Evolutionary conservation across 352 stramenopile genomes (phyloP).

Genomic region (Phytophthora fragariae): DNA sequence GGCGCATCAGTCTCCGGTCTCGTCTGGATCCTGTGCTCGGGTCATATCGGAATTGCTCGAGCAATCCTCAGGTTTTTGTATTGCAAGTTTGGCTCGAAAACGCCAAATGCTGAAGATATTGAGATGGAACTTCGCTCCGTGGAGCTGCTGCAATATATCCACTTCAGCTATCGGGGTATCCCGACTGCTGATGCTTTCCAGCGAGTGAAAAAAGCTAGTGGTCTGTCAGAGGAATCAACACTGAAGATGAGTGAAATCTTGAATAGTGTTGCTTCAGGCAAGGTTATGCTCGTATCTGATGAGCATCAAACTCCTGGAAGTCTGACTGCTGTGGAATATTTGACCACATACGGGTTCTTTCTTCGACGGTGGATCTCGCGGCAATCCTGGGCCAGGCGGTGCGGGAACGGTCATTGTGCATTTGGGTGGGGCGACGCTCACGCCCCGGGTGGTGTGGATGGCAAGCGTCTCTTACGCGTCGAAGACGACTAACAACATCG

Average conservation of each 20-base stretch:
- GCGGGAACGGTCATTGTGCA: too few species aligned
- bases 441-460: too few species aligned
- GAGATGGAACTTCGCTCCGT: conserved; percentile 31
- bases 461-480: too few species aligned
- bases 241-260: conserved; percentile 27
- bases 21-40: conserved; percentile 27
- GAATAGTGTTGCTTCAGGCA: conserved; percentile 45
- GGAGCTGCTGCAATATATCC: conserved; percentile 33
- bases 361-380: too few species aligned
- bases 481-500: too few species aligned
- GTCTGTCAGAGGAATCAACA: conserved; percentile 13
- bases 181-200: conserved; percentile 37
- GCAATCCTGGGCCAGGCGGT: too few species aligned
- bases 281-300: conserved; percentile 31
- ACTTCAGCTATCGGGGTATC: conserved; percentile 33
- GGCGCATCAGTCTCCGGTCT: conserved; percentile 4
- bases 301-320: conserved; percentile 32
- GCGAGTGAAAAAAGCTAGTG: conserved; percentile 20
- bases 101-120: conserved; percentile 16
- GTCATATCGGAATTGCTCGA: conserved; percentile 51
- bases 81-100: conserved; percentile 30
- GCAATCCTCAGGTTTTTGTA: conserved; percentile 38
- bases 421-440: too few species aligned
- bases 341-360: conserved; percentile 38
- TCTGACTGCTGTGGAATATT: conserved; percentile 30